Evolutionary conservation across 768 basidiomycete species (phyloP).

Genomic region (Pisolithus microcarpus): DNA sequence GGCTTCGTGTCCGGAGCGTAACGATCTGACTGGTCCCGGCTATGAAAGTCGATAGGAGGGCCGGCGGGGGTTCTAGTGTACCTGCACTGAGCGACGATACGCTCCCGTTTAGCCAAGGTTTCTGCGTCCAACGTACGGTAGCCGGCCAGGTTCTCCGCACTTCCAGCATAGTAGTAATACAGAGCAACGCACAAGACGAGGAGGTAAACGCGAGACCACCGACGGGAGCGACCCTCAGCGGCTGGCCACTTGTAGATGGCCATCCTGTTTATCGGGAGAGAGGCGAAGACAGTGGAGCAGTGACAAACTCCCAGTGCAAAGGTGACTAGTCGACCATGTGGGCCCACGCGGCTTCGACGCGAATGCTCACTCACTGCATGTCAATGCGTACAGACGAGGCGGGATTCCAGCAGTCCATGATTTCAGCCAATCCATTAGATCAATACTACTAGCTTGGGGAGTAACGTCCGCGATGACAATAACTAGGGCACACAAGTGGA

Average conservation of each 20-base stretch:
- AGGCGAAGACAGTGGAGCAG: background rate
- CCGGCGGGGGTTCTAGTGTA: constrained; percentile 36
- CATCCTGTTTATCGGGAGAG: background rate
- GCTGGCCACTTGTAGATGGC: constrained; percentile 2
- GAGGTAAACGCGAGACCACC: constrained; percentile 7
- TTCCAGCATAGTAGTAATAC: constrained; percentile 1
- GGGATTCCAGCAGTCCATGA: too few relatives aligned
- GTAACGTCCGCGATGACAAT: too few relatives aligned
- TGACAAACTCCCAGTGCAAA: background rate
- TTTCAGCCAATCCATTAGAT: too few relatives aligned
- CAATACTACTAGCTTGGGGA: too few relatives aligned
- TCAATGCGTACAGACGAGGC: too few relatives aligned
- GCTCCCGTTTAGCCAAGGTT: constrained; percentile 5
- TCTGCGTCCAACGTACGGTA: constrained; percentile 4
- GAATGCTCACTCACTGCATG: too few relatives aligned
- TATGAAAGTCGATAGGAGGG: constrained; percentile 39
- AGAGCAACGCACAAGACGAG: constrained; percentile 2
- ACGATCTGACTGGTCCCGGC: constrained; percentile 54
- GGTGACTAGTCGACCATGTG: too few relatives aligned
- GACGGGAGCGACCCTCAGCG: background rate
- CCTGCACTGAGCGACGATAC: constrained; percentile 38
- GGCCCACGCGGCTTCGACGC: background rate
- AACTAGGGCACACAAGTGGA: too few relatives aligned
- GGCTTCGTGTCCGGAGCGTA: constrained; percentile 58
- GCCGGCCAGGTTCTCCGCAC: background rate